Conservation (phyloP, 148 eudicot species). For the Dianthus caryophyllus region DNA sequence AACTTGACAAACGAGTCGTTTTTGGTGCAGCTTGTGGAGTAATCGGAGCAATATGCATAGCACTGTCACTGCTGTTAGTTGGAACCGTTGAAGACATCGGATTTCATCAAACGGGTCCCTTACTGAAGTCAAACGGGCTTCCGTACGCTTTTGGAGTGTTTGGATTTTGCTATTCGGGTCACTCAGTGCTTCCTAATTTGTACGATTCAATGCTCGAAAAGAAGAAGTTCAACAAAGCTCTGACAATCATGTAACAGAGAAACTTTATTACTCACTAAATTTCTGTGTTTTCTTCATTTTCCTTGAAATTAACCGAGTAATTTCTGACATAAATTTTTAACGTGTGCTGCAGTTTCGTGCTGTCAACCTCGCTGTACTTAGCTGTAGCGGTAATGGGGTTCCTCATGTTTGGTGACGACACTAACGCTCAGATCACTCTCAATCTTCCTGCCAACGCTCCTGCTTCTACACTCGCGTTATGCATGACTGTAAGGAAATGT, state of each 20-base stretch:
- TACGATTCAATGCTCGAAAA: slow-evolving; percentile 89
- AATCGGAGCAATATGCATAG: slow-evolving; percentile 48
- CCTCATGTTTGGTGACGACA: slow-evolving; percentile 76
- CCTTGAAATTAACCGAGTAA: background rate
- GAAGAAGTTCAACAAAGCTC: slow-evolving; percentile 56
- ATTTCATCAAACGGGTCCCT: slow-evolving; percentile 50
- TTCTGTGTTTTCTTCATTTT: background rate
- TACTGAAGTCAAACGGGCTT: slow-evolving; percentile 61
- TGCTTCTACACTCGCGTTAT: slow-evolving; percentile 54
- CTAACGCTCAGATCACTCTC: slow-evolving; percentile 66
- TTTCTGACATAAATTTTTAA: background rate
- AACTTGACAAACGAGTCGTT: background rate
- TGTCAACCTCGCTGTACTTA: slow-evolving; percentile 55
- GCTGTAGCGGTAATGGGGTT: slow-evolving; percentile 63
- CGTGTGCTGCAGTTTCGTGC: slow-evolving; percentile 58
- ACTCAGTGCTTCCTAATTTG: slow-evolving; percentile 73
- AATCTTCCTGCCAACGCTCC: slow-evolving; percentile 57
- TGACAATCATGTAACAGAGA: slow-evolving; percentile 43
- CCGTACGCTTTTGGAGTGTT: slow-evolving; percentile 78
- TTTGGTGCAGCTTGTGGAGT: slow-evolving; percentile 77
- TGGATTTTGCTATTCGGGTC: slow-evolving; percentile 81
- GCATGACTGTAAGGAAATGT: slow-evolving; percentile 80
- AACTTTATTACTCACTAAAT: background rate
- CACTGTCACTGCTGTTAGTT: slow-evolving; percentile 47
- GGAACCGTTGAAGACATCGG: slow-evolving; percentile 56